Base-by-base conservation (phyloP, 139 green algal genomes). In the Nannochloris sp. region DNA sequence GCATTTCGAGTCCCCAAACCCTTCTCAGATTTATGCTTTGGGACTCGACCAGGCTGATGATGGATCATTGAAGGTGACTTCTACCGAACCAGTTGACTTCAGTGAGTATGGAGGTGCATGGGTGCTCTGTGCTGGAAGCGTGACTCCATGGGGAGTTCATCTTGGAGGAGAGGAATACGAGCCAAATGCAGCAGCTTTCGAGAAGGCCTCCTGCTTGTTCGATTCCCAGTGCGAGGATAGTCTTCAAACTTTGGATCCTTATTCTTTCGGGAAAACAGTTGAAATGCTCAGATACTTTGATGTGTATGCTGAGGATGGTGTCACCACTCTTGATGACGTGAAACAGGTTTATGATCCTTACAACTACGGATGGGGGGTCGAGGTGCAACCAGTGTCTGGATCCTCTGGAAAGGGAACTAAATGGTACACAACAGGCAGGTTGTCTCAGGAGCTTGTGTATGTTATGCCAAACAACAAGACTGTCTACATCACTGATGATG, bases 401-500 rank as follows among this genome's bases (percentile, higher is more conserved):
- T 27, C 37, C 36, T 46, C 24, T 3, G 12, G 18, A 48, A 37
- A 56, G 12, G 10, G n/a, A 2, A 62, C 24, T 4, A 74, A 74
- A 50, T 74, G 68, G 68, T 71, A 68, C 61, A 66, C 65, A 9
- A 37, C 69, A 61, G 72, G 72, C 48, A 55, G 72, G 18, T n/a
- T 44, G 5, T 40, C 67, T 43, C 37, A 62, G 12, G 72, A 79
- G 61, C 34, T 75, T 31, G 44, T 66, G 8, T 73, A 68, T 27
- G 48, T 78, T 5, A 78, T 83, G 72, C 68, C 68, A 9, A 72
- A 78, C 68, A 49, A 65, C 23, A 60, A 64, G 44, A 83, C 73
- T 10, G 44, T 80, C 10, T 82, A 82, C 67, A 61, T 67, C n/a
- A 77, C 64, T 7, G 69, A 82, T 57, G 75, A 82, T 44, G 64